These are phyloP conservation scores for Chenopodium berlandieri DNA, from an alignment of 148 eudicot genomes.

Conservation along the genomic window DNA sequence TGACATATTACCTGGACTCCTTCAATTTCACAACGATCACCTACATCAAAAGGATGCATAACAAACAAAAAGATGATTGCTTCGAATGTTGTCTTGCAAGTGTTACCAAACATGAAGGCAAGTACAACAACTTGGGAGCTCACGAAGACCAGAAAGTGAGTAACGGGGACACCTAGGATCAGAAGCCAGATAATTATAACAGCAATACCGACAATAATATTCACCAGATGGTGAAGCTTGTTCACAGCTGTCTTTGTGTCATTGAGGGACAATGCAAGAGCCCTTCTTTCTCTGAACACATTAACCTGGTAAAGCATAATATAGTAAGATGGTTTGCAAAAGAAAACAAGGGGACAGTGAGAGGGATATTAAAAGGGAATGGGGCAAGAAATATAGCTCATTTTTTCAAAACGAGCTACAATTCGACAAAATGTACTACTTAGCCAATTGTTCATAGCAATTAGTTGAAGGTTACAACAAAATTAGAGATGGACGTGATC, in stretches of 20 bases:
- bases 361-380: not conserved
- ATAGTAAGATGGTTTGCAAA: not conserved
- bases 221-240: constrained; percentile 67
- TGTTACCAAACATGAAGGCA: constrained; percentile 64
- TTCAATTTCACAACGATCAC: constrained; percentile 43
- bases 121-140: constrained; percentile 63
- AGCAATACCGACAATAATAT: constrained; percentile 44
- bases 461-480: not conserved
- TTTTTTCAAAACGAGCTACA: not conserved
- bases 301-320: constrained; percentile 43
- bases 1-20: constrained; percentile 56
- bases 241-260: constrained; percentile 88
- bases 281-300: constrained; percentile 71
- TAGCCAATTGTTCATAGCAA: not conserved
- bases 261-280: constrained; percentile 75
- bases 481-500: not conserved
- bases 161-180: constrained; percentile 54
- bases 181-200: constrained; percentile 63
- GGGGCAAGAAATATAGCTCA: not conserved
- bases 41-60: constrained; percentile 38
- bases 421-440: not conserved
- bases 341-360: not conserved
- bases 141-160: constrained; percentile 58
- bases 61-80: constrained; percentile 81
- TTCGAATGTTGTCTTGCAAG: constrained; percentile 80